phyloP scores from a whole-genome alignment of 2,329 filamentous ascomycete species.

The Diplodia corticola region DNA sequence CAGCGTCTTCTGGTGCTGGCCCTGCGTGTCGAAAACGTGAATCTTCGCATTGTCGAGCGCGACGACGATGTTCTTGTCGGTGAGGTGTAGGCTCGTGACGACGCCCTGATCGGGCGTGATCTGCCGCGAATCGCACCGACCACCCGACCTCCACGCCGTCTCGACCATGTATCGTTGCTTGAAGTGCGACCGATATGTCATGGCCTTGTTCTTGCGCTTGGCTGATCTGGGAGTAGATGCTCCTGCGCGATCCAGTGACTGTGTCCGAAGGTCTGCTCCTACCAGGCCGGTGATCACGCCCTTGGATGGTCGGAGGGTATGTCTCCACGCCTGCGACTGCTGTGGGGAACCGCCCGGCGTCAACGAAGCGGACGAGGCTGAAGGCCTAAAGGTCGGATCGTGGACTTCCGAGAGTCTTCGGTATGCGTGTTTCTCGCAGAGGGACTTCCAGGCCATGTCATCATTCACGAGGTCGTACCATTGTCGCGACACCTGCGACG shows the following conservation, averaged over 20 bases:
- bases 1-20: conserved; percentile 81
- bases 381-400: conserved; percentile 25
- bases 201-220: conserved; percentile 60
- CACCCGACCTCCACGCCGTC: conserved; percentile 92
- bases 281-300: conserved; percentile 41
- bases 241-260: conserved; percentile 56
- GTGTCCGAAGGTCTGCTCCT: conserved; percentile 52
- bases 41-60: conserved; percentile 98
- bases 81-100: conserved; percentile 92
- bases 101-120: conserved; percentile 97
- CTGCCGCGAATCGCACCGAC: conserved; percentile 77
- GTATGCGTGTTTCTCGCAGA: conserved; percentile 96
- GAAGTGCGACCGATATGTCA: conserved; percentile 94
- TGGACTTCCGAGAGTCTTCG: conserved; percentile 52
- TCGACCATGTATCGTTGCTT: conserved; percentile 97
- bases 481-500: conserved; percentile 91
- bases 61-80: conserved; percentile 94
- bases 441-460: conserved; percentile 96
- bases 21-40: conserved; percentile 93
- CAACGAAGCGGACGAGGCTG: neutral
- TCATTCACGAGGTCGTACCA: conserved; percentile 94
- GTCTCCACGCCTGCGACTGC: conserved; percentile 4
- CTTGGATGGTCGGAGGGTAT: neutral
- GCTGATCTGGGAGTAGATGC: conserved; percentile 36
- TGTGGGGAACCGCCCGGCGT: conserved; percentile 26